Conservation (phyloP, 768 basidiomycete species). For the Cystobasidiopsis lactophilus region DNA sequence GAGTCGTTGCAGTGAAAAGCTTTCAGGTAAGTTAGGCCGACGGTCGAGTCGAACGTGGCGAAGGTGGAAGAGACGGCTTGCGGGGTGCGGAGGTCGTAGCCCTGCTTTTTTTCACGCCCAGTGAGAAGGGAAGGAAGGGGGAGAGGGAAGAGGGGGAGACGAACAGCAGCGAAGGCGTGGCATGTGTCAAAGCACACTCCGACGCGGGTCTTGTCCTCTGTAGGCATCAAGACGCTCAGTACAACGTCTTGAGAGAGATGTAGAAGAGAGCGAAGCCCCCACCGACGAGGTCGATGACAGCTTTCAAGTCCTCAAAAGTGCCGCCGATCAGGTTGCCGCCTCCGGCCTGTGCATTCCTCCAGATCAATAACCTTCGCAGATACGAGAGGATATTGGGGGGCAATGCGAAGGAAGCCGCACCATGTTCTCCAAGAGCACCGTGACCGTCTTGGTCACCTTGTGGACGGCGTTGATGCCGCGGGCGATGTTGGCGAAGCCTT, state of each 20-base stretch:
- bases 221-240: too few species aligned
- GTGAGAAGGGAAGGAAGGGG: not conserved
- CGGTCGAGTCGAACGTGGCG: conserved; percentile 39
- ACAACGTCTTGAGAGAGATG: too few species aligned
- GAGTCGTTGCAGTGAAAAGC: conserved; percentile 78
- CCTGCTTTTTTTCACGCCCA: too few species aligned
- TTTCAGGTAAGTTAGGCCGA: conserved; percentile 50
- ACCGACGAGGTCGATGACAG: conserved; percentile 45
- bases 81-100: conserved; percentile 44
- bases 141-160: conserved; percentile 18
- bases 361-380: not conserved
- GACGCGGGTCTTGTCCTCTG: conserved; percentile 52
- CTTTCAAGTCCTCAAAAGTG: conserved; percentile 41
- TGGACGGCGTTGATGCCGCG: conserved; percentile 55
- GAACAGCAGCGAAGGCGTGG: conserved; percentile 21
- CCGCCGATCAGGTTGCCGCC: conserved; percentile 57
- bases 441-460: conserved; percentile 35
- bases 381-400: not conserved
- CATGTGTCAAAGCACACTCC: conserved; percentile 76
- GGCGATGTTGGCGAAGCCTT: conserved; percentile 44
- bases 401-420: conserved; percentile 28
- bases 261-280: too few species aligned
- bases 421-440: conserved; percentile 66
- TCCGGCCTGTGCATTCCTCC: conserved; percentile 36
- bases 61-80: conserved; percentile 34